Conservation (phyloP, 495 filamentous ascomycete genomes). For the Oleoguttula mirabilis region DNA sequence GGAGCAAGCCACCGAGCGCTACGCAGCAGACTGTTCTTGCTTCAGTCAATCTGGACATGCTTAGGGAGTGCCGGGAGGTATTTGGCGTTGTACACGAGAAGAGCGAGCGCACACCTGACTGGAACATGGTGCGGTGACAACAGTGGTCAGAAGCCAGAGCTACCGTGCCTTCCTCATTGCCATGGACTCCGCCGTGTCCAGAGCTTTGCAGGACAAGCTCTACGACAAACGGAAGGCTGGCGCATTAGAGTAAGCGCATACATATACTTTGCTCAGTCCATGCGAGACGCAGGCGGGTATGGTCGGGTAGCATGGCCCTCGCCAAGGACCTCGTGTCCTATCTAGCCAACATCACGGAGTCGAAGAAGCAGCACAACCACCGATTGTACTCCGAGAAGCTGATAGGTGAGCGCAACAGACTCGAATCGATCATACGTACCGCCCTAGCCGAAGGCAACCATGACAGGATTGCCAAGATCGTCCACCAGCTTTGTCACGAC, state of each 20-base stretch:
- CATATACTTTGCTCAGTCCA: too few relatives aligned
- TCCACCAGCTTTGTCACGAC: constrained; percentile 92
- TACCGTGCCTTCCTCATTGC: constrained; percentile 2
- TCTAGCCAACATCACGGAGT: constrained; percentile 3
- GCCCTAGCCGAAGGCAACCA: constrained; percentile 63
- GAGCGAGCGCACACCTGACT: too few relatives aligned
- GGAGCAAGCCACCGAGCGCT: too few relatives aligned
- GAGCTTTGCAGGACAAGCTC: constrained; percentile 78
- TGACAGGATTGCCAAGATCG: constrained; percentile 66
- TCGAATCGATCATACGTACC: constrained; percentile 86
- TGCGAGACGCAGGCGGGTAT: neutral
- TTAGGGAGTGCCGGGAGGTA: too few relatives aligned
- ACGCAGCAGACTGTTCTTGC: too few relatives aligned
- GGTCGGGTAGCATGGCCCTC: constrained; percentile 5
- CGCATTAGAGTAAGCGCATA: constrained; percentile 72
- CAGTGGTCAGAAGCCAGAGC: too few relatives aligned
- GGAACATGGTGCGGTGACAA: too few relatives aligned
- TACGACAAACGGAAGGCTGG: constrained; percentile 96
- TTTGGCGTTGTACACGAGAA: too few relatives aligned
- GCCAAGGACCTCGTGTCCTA: constrained; percentile 3
- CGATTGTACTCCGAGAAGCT: constrained; percentile 7
- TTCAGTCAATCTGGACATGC: too few relatives aligned
- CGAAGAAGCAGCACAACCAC: constrained; percentile 4
- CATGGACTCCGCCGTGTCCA: constrained; percentile 5
- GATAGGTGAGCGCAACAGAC: constrained; percentile 36